Conservation (phyloP, 257 asterid species). For the Cynanchum wilfordii region DNA sequence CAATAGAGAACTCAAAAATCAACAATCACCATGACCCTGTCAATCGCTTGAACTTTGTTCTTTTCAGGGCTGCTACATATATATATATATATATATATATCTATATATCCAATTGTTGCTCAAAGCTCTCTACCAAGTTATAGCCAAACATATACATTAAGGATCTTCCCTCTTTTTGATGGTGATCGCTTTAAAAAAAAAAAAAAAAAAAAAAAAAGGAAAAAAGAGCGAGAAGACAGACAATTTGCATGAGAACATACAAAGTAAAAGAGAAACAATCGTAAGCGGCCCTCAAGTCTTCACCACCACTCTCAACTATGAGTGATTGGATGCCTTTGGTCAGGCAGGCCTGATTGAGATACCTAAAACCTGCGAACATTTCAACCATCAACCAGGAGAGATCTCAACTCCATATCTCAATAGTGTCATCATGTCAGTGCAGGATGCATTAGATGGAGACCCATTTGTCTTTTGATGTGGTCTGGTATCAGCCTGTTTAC, state of each 20-base stretch:
- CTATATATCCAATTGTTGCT: slow-evolving; percentile 32
- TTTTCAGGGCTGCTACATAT: slow-evolving; percentile 21
- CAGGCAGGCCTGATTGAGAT: slow-evolving; percentile 12
- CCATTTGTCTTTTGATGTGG: slow-evolving; percentile 73
- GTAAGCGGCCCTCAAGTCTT: slow-evolving; percentile 15
- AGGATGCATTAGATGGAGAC: slow-evolving; percentile 58
- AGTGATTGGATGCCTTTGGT: slow-evolving; percentile 10
- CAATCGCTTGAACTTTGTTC: slow-evolving; percentile 29
- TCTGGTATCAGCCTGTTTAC: slow-evolving; percentile 83
- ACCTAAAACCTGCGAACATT: not conserved
- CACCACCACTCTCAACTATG: slow-evolving; percentile 3
- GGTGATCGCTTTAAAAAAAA: not conserved
- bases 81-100: slow-evolving; percentile 19
- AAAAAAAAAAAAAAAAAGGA: no score
- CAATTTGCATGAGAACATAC: slow-evolving; percentile 4
- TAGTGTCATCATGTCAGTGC: slow-evolving; percentile 49
- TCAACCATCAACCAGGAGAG: slow-evolving; percentile 7
- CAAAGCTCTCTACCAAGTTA: slow-evolving; percentile 27
- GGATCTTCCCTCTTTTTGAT: slow-evolving; percentile 24
- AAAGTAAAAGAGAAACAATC: slow-evolving; percentile 7
- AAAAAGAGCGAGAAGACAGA: slow-evolving; percentile 9
- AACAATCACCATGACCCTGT: slow-evolving; percentile 18
- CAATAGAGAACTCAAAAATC: slow-evolving; percentile 13
- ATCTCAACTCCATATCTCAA: not conserved
- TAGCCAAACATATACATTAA: slow-evolving; percentile 54